Conservation (phyloP, 2,329 filamentous ascomycete species). For the Fusarium stilboides region DNA sequence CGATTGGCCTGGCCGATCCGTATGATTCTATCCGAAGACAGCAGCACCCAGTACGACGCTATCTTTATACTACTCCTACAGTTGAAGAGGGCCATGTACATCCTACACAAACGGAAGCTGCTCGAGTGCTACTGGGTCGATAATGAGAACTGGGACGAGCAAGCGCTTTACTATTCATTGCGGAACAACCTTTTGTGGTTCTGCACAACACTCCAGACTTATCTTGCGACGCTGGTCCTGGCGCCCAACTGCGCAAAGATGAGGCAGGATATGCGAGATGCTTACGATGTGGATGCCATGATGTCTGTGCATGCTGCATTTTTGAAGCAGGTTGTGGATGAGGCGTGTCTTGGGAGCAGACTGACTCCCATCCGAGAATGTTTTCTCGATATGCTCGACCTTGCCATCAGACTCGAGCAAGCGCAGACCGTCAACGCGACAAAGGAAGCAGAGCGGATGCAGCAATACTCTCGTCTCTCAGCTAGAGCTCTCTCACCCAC, state of each 20-base stretch:
- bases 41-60: slow-evolving; percentile 77
- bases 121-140: slow-evolving; percentile 59
- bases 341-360: slow-evolving; percentile 78
- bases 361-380: slow-evolving; percentile 79
- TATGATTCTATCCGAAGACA: slow-evolving; percentile 80
- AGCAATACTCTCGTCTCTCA: slow-evolving; percentile 55
- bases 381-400: slow-evolving; percentile 82
- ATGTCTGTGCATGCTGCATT: slow-evolving; percentile 77
- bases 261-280: slow-evolving; percentile 67
- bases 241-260: slow-evolving; percentile 72
- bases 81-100: slow-evolving; percentile 77
- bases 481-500: slow-evolving; percentile 35
- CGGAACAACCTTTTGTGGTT: slow-evolving; percentile 84
- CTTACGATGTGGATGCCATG: slow-evolving; percentile 87
- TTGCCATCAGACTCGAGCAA: slow-evolving; percentile 79
- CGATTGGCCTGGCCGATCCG: slow-evolving; percentile 75
- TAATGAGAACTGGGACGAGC: slow-evolving; percentile 58
- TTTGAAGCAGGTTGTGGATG: slow-evolving; percentile 73
- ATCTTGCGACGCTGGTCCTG: slow-evolving; percentile 82
- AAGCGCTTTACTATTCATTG: slow-evolving; percentile 70
- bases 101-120: slow-evolving; percentile 72
- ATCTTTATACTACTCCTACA: slow-evolving; percentile 85
- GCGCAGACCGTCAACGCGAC: slow-evolving; percentile 61
- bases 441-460: slow-evolving; percentile 52
- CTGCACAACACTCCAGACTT: slow-evolving; percentile 79